A percentile compares a stretch with the other conserved stretches of the same genome.
These are phyloP conservation scores for Periconia macrospinosa DNA, from an alignment of 2,329 filamentous ascomycete genomes.

Conservation along the genomic window DNA sequence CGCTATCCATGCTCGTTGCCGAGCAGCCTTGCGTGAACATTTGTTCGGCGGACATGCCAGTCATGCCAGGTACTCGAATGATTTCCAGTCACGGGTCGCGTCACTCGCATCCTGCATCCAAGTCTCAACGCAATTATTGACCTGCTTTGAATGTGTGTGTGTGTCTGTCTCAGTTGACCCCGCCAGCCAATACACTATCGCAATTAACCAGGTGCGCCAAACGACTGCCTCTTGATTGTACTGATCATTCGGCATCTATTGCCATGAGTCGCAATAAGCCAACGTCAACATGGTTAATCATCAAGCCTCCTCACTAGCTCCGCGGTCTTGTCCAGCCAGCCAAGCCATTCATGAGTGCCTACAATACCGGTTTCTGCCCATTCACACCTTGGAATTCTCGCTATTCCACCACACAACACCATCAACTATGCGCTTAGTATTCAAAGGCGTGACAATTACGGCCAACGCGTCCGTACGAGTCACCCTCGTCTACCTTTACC, in stretches of 20 bases:
- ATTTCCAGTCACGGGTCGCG: neutral
- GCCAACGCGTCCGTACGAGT: neutral
- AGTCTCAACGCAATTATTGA: neutral
- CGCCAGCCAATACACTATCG: constrained; percentile 26
- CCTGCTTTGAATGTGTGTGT: neutral
- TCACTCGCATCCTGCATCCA: neutral
- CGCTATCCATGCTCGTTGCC: constrained; percentile 20
- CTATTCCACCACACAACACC: constrained; percentile 1
- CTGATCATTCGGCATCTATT: constrained; percentile 18
- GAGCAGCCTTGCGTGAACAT: constrained; percentile 28
- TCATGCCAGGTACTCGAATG: neutral
- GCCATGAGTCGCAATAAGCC: constrained; percentile 12
- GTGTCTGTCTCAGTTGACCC: constrained; percentile 25
- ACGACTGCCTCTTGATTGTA: constrained; percentile 12
- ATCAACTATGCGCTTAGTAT: constrained; percentile 2
- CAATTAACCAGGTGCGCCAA: constrained; percentile 8
- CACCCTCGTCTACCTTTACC: constrained; percentile 3
- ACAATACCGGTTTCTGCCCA: constrained; percentile 6
- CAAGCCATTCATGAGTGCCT: constrained; percentile 3
- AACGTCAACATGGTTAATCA: neutral
- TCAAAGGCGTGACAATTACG: constrained; percentile 6
- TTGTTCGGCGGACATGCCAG: constrained; percentile 13
- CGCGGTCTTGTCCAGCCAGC: constrained; percentile 1
- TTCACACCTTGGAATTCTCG: constrained; percentile 1
- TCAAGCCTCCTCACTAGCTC: neutral